Conservation (phyloP, 2,329 filamentous ascomycete species). For the Tolypocladium endophyticum region DNA sequence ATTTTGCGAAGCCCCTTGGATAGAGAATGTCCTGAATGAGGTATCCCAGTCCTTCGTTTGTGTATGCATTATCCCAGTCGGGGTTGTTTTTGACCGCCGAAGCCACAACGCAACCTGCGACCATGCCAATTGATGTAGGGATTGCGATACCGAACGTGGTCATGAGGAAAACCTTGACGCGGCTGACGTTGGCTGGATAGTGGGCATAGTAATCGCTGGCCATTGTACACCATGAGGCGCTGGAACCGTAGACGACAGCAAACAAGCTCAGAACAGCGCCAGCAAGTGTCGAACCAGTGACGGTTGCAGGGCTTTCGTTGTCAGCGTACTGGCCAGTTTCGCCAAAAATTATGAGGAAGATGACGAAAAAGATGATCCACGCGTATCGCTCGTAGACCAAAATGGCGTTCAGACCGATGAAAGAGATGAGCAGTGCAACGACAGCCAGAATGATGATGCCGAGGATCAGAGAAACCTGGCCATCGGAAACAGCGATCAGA, state of each 20-base stretch:
- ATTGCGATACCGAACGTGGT: conserved; percentile 35
- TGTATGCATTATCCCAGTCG: conserved; percentile 28
- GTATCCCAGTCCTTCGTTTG: conserved; percentile 29
- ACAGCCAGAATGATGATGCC: conserved; percentile 42
- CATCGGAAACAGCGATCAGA: conserved; percentile 32
- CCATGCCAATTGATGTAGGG: conserved; percentile 38
- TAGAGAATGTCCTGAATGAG: conserved; percentile 33
- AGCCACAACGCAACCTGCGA: conserved; percentile 30
- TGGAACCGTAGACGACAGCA: conserved; percentile 35
- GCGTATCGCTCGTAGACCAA: conserved; percentile 40
- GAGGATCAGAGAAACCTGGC: conserved; percentile 34
- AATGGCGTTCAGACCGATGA: conserved; percentile 38
- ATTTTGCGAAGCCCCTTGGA: conserved; percentile 34
- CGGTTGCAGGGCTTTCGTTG: conserved; percentile 19
- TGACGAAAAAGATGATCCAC: conserved; percentile 34
- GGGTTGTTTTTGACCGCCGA: conserved; percentile 27
- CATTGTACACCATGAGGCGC: conserved; percentile 37
- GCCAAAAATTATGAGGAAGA: conserved; percentile 39
- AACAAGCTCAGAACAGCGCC: conserved; percentile 31
- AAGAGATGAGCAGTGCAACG: conserved; percentile 37
- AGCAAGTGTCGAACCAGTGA: conserved; percentile 23
- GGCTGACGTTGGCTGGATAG: conserved; percentile 33
- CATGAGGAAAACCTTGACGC: conserved; percentile 35
- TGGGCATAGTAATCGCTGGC: conserved; percentile 19
- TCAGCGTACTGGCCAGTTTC: conserved; percentile 31